Evolutionary conservation across 2,329 filamentous ascomycete species (phyloP), one percentile per base, ranked within the genome.

Genomic region (Magnaporthiopsis rhizophila): DNA sequence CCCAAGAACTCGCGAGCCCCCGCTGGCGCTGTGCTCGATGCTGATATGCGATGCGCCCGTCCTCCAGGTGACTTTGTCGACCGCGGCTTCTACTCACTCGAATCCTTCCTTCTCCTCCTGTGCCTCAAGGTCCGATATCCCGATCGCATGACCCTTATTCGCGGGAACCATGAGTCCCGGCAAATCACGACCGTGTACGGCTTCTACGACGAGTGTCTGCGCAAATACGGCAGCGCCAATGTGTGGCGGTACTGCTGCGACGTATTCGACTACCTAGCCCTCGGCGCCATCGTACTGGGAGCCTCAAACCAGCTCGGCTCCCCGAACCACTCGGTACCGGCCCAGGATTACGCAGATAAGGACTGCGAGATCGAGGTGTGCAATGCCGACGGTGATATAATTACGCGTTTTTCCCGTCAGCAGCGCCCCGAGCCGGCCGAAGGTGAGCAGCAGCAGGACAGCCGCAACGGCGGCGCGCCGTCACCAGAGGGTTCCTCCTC

Each of bases 181-280:
- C 94, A 98, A 76, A 98, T 98, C 69, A 98, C 94, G 28, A 96
- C 92, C 6, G 94, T 98, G 18, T 98, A 98, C 75, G 94, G 94
- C 67, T 98, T 98, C 80, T 98, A 98, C 79, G 94, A 98, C 73
- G 94, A 98, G 79, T 98, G 94, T 72, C 82, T 97, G 68, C 85
- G 94, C 64, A 98, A 98, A 78, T 98, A 98, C 73, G 94, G 94
- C 66, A 96, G 90, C 73, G 93, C 94, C 53, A 98, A 97, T 71
- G 94, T 98, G 1, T 98, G 94, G 94, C 85, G 91, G 64, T 94
- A 97, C 74, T 99, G 93, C 80, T 97, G 93, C 78, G 95, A 99
- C 72, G 90, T 98, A 4, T 99, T 99, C 74, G 94, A 99, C 78
- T 98, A 97, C 75, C 86, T 99, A 28, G 92, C 93, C 6, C 85